Evolutionary conservation across 495 filamentous ascomycete species (phyloP).

Genomic region (Neurospora hispaniola): DNA sequence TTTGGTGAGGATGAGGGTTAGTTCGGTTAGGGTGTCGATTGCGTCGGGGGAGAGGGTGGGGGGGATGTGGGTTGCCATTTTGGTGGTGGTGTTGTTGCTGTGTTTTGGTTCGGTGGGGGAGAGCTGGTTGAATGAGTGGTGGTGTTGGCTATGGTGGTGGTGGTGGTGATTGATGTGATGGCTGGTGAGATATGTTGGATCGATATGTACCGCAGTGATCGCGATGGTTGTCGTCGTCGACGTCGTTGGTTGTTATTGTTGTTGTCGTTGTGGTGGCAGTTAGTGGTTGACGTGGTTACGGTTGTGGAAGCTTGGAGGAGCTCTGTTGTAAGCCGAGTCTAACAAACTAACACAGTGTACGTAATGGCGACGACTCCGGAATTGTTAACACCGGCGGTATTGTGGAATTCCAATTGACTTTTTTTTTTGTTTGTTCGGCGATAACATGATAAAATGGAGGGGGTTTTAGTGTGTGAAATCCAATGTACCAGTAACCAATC

Average conservation of each 20-base stretch:
- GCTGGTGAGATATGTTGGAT: no score
- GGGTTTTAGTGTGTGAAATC: background rate
- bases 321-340: no score
- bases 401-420: background rate
- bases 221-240: background rate
- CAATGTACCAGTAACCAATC: background rate
- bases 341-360: background rate
- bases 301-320: background rate
- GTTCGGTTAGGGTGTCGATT: constrained; percentile 76
- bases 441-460: background rate
- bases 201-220: background rate
- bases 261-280: background rate
- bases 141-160: background rate
- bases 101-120: background rate
- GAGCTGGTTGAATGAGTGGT: background rate
- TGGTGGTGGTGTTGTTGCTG: background rate
- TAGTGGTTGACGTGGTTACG: background rate
- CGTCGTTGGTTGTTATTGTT: background rate
- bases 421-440: background rate
- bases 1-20: constrained; percentile 65
- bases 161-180: no score
- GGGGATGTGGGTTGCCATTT: constrained; percentile 28
- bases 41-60: constrained; percentile 46
- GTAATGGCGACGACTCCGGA: background rate
- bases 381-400: background rate